Evolutionary conservation across 1,139 yeast species (phyloP).

Genomic region (Dujonia santamariae): DNA sequence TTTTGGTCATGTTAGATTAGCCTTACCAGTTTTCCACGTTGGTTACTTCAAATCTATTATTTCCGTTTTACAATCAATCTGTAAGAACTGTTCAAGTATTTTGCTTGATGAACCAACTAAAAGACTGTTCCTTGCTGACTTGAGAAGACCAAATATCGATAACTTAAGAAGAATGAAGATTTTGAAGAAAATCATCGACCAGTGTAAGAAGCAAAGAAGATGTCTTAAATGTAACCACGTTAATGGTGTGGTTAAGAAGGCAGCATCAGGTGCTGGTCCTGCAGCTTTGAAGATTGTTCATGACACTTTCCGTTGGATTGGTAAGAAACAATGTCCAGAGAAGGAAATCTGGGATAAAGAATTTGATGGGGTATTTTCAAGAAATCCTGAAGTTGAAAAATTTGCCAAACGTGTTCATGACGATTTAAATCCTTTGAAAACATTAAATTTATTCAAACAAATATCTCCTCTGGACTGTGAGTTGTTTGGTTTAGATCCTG

Average conservation of each 20-base stretch:
- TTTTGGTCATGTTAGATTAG: slow-evolving; percentile 90
- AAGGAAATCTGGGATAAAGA: slow-evolving; percentile 84
- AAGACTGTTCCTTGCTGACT: slow-evolving; percentile 65
- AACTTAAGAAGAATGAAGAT: slow-evolving; percentile 89
- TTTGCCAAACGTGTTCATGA: slow-evolving; percentile 86
- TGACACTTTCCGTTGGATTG: slow-evolving; percentile 94
- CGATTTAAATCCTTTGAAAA: slow-evolving; percentile 91
- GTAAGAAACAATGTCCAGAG: slow-evolving; percentile 85
- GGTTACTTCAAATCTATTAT: slow-evolving; percentile 94
- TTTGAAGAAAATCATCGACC: slow-evolving; percentile 78
- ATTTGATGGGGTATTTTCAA: slow-evolving; percentile 64
- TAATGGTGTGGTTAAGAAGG: slow-evolving; percentile 96
- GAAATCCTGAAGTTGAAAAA: slow-evolving; percentile 86
- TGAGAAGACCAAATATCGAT: slow-evolving; percentile 86
- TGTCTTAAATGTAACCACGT: slow-evolving; percentile 84
- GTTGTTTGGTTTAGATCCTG: slow-evolving; percentile 83
- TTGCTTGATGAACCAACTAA: slow-evolving; percentile 72
- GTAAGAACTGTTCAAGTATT: slow-evolving; percentile 84
- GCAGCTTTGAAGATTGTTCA: slow-evolving; percentile 93
- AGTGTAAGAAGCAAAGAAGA: slow-evolving; percentile 91
- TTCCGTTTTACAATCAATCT: slow-evolving; percentile 83
- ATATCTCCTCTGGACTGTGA: slow-evolving; percentile 88
- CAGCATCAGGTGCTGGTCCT: slow-evolving; percentile 90
- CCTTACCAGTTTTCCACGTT: slow-evolving; percentile 95
- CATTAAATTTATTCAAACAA: slow-evolving; percentile 81